Evolutionary conservation across 495 filamentous ascomycete genomes (phyloP).

Genomic region (Neurospora sublineolata): DNA sequence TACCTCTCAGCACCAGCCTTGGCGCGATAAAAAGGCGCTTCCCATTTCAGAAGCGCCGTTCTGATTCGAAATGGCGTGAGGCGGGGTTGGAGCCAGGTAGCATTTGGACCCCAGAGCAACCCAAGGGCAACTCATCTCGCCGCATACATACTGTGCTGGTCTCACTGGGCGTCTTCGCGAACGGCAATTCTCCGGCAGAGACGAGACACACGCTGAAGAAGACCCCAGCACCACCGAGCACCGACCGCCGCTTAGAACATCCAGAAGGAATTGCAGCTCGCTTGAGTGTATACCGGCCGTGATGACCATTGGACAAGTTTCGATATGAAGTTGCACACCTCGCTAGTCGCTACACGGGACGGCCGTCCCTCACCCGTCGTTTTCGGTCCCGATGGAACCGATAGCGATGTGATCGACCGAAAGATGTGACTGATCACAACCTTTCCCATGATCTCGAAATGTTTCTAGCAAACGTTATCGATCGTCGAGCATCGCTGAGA

Average conservation of each 20-base stretch:
- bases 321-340: background rate
- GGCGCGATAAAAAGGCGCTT: background rate
- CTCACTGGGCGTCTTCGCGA: background rate
- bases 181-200: background rate
- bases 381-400: background rate
- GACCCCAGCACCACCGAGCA: background rate
- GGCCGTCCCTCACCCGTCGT: background rate
- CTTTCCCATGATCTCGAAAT: background rate
- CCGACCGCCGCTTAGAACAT: background rate
- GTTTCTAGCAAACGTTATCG: background rate
- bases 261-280: background rate
- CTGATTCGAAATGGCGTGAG: background rate
- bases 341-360: background rate
- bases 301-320: background rate
- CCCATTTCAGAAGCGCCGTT: background rate
- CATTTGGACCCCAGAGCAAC: background rate
- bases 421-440: background rate
- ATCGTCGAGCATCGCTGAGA: background rate
- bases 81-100: background rate
- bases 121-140: background rate
- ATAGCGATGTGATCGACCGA: background rate
- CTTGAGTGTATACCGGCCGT: background rate
- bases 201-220: background rate
- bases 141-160: background rate
- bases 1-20: background rate